Evolutionary conservation across 2,329 filamentous ascomycete genomes (phyloP).

Genomic region (Neonectria faginata): DNA sequence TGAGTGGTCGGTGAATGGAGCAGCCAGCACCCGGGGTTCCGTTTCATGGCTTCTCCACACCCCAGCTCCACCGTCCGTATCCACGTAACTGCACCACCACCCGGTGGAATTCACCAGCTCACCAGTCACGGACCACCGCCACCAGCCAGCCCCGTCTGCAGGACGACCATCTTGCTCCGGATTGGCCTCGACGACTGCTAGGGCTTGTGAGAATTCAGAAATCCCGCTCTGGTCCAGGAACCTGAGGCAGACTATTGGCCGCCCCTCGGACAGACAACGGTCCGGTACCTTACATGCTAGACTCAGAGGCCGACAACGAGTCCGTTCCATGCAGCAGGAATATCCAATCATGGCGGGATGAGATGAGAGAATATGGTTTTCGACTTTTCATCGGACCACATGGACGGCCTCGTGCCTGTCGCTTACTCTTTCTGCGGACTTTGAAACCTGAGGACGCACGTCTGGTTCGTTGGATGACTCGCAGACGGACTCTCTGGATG

Average conservation of each 20-base stretch:
- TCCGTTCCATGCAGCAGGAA: constrained; percentile 38
- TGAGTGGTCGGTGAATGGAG: constrained; percentile 17
- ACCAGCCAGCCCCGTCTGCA: constrained; percentile 7
- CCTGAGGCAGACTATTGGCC: constrained; percentile 45
- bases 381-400: constrained; percentile 36
- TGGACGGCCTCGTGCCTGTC: constrained; percentile 11
- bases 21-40: constrained; percentile 13
- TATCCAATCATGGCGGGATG: constrained; percentile 38
- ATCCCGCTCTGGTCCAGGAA: constrained; percentile 41
- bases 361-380: constrained; percentile 32
- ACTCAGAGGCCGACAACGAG: constrained; percentile 40
- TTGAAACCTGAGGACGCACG: background rate
- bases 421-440: background rate
- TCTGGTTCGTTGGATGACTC: constrained; percentile 9
- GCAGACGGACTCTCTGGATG: background rate
- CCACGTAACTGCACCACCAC: background rate
- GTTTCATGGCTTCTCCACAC: constrained; percentile 21
- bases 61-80: constrained; percentile 18
- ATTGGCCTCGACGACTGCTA: background rate
- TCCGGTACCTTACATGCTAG: constrained; percentile 45
- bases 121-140: constrained; percentile 8
- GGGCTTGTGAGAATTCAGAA: constrained; percentile 8
- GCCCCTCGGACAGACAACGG: constrained; percentile 25
- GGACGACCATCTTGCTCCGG: background rate
- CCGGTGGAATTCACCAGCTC: constrained; percentile 15